A percentile compares a stretch with the other conserved stretches of the same genome.
Conservation (phyloP, 1,139 yeast species). For the Torulaspora pretoriensis region DNA sequence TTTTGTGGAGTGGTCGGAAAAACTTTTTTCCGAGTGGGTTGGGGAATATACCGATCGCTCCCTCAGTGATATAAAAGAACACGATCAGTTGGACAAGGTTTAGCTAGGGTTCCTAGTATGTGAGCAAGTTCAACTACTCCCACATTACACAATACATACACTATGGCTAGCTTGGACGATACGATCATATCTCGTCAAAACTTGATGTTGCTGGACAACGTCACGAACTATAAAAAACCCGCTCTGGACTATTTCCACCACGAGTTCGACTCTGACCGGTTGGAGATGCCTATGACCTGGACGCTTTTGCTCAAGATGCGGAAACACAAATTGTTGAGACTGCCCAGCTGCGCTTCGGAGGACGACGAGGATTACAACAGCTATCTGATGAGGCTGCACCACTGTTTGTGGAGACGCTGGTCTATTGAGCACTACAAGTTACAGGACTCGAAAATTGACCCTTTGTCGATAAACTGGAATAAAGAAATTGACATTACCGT, state of each 20-base stretch:
- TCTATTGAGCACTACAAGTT: conserved; percentile 23
- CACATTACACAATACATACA: too few relatives aligned
- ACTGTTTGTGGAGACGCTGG: conserved; percentile 37
- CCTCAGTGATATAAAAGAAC: neutral
- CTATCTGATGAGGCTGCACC: conserved; percentile 32
- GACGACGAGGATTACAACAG: conserved; percentile 29
- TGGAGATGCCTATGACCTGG: conserved; percentile 28
- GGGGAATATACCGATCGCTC: neutral
- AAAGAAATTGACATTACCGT: conserved; percentile 34
- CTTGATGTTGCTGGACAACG: conserved; percentile 33
- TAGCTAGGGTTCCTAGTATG: neutral
- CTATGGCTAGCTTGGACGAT: conserved; percentile 31
- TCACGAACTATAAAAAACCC: conserved; percentile 30
- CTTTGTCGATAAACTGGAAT: conserved; percentile 33
- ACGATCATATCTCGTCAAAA: conserved; percentile 30
- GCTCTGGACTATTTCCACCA: conserved; percentile 34
- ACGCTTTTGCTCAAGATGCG: conserved; percentile 28
- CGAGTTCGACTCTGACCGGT: conserved; percentile 16
- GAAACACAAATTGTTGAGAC: conserved; percentile 30
- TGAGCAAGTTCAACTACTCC: too few relatives aligned
- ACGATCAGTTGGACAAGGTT: neutral
- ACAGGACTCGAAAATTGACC: conserved; percentile 22
- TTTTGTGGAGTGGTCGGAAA: conserved; percentile 7
- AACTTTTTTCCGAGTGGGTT: conserved; percentile 3
- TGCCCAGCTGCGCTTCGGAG: conserved; percentile 34